These are phyloP conservation scores for Elsinoe fawcettii DNA, from an alignment of 2,329 filamentous ascomycete species.

Conservation along the genomic window DNA sequence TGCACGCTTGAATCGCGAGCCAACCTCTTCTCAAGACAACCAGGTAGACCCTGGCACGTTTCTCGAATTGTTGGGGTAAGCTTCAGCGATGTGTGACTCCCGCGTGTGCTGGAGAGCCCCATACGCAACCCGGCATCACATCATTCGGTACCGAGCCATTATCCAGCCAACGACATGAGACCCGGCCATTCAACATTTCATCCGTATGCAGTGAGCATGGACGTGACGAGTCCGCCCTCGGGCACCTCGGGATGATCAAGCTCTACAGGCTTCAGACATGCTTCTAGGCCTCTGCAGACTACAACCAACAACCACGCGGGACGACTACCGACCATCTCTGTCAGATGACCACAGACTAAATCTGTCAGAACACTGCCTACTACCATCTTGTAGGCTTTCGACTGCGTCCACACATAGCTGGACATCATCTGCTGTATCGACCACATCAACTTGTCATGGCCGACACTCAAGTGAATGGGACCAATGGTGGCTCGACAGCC, in stretches of 20 bases:
- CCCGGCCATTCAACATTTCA: neutral
- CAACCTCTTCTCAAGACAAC: neutral
- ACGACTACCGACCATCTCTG: too few species aligned
- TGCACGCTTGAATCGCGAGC: conserved; percentile 6
- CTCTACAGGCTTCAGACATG: neutral
- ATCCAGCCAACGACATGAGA: neutral
- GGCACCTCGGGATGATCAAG: neutral
- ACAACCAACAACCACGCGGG: too few species aligned
- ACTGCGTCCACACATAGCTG: too few species aligned
- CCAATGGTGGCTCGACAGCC: neutral
- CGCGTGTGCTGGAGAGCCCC: neutral
- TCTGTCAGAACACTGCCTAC: too few species aligned
- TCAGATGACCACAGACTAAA: too few species aligned
- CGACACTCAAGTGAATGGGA: neutral
- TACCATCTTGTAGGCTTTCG: neutral
- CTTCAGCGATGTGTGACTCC: neutral
- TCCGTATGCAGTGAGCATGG: neutral
- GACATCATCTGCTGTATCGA: too few species aligned
- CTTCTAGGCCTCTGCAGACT: neutral
- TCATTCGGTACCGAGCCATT: neutral
- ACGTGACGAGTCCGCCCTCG: neutral
- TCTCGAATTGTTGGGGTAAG: neutral
- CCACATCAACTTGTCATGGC: neutral
- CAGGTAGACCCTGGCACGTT: neutral
- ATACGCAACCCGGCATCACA: neutral